Percentiles rank a stretch among this genome's conserved stretches.
Conservation (phyloP, 495 filamentous ascomycete genomes). For the Neurospora pannonica region DNA sequence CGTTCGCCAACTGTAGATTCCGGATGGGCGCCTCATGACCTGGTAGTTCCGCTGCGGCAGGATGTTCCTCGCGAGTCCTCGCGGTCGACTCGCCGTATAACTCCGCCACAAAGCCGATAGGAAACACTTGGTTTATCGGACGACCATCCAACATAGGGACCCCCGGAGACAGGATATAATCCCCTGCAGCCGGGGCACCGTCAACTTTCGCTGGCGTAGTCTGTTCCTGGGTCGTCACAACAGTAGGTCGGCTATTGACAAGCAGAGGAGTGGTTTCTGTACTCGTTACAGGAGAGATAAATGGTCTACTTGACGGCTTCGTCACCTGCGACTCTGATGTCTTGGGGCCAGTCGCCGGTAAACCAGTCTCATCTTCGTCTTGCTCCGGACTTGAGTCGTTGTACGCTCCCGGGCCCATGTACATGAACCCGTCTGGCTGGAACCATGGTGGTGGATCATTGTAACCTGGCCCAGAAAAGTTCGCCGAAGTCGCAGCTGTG, state of each 20-base stretch:
- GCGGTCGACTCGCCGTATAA: constrained; percentile 27
- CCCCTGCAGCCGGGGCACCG: background rate
- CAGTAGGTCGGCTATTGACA: constrained; percentile 8
- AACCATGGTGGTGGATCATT: constrained; percentile 14
- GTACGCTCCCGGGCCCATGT: constrained; percentile 29
- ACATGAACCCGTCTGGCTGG: constrained; percentile 34
- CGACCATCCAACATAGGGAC: constrained; percentile 13
- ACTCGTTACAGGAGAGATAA: constrained; percentile 14
- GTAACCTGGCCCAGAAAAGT: constrained; percentile 1
- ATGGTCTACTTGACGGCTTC: background rate
- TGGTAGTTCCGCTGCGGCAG: constrained; percentile 35
- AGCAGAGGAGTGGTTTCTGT: constrained; percentile 14
- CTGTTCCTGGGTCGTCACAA: background rate
- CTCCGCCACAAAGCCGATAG: constrained; percentile 37
- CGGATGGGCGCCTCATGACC: constrained; percentile 6
- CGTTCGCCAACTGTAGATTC: constrained; percentile 1
- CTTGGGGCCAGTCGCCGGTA: background rate
- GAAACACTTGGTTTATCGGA: constrained; percentile 16
- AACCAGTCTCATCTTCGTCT: constrained; percentile 22
- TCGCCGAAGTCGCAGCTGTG: constrained; percentile 1
- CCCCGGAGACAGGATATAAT: background rate
- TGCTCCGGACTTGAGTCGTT: constrained; percentile 25
- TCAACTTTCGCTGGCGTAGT: background rate
- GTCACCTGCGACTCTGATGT: background rate
- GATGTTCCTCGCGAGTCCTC: constrained; percentile 26